Base-by-base conservation (phyloP, 257 asterid genomes). In the Nicotiana knightiana region DNA sequence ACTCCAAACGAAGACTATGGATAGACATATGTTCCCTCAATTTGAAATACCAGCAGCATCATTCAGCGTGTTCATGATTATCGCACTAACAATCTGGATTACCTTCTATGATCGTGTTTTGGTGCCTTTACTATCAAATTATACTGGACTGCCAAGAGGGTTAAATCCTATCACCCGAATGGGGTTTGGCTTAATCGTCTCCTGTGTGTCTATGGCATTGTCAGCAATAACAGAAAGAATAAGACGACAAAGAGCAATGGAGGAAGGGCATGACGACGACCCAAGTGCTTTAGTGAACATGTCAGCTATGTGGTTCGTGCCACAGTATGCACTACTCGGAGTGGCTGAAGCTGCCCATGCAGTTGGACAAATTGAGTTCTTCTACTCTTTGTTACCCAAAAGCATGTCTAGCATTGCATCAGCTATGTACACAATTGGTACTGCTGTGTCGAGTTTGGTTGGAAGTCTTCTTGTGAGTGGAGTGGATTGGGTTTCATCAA, bases 291-390 rank as follows among this genome's bases (percentile, higher is more conserved):
- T 81, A 63, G 67, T 85, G 16, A 1, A 78, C 81, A 62, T 85
- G 85, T 85, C 88, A 5, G 85, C 82, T 5, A 21, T 85, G 85
- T 85, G 88, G 88, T 32, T 85, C 21, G 82, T 82, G 39, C 88
- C 85, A 48, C 79, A 68, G 4, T 30, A 53, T 75, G 71, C 51
- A n/a, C 67, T 82, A 2, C 58, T 53, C 10, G 87, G 85, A 67
- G 28, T 85, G 13, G 85, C 85, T 46, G 83, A 85, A 30, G 85
- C 77, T 11, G 30, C 80, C 0, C 73, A 67, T 26, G 48, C 78
- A 8, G 76, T 85, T 12, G 88, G 83, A 26, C 85, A 78, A 28
- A 77, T 77, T 33, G 79, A 85, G 67, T 85, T 77, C 79, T 68
- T 76, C 59, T 82, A 85, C 81, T 6, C 83, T 13, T 73, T 77